Evolutionary conservation across 345 rosid species (phyloP).

Genomic region (Populus ilicifolia): DNA sequence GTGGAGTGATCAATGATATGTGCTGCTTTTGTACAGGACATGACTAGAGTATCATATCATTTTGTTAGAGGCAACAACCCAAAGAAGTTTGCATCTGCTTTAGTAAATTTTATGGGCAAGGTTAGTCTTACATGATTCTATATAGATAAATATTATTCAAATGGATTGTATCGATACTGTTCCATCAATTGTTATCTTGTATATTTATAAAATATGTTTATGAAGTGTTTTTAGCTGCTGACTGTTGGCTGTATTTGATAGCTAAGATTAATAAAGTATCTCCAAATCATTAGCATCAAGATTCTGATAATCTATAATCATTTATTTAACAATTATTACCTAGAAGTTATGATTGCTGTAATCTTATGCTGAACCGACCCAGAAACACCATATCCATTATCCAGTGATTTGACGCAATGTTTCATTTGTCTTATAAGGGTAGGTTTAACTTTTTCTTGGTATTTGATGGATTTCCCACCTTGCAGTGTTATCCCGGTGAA

Average conservation of each 20-base stretch:
- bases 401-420: not conserved
- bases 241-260: not conserved
- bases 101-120: slow-evolving; percentile 84
- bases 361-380: not conserved
- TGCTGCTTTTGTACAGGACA: slow-evolving; percentile 58
- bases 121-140: slow-evolving; percentile 35
- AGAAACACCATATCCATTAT: not conserved
- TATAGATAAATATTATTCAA: not conserved
- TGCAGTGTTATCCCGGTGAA: slow-evolving; percentile 99
- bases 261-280: not conserved
- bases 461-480: slow-evolving; percentile 13
- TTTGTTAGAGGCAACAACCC: slow-evolving; percentile 79
- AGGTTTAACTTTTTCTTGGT: not conserved
- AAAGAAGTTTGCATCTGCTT: slow-evolving; percentile 63
- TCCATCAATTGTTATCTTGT: not conserved
- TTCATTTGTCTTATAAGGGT: not conserved
- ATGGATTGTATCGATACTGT: not conserved
- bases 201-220: not conserved
- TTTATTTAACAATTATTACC: not conserved
- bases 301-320: not conserved
- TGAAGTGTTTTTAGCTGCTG: not conserved
- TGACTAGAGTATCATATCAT: slow-evolving; percentile 75
- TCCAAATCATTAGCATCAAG: not conserved
- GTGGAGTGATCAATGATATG: not conserved
- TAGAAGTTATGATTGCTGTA: not conserved